These are phyloP conservation scores for Phytophthora ramorum DNA, from an alignment of 352 stramenopile genomes.

Conservation along the genomic window DNA sequence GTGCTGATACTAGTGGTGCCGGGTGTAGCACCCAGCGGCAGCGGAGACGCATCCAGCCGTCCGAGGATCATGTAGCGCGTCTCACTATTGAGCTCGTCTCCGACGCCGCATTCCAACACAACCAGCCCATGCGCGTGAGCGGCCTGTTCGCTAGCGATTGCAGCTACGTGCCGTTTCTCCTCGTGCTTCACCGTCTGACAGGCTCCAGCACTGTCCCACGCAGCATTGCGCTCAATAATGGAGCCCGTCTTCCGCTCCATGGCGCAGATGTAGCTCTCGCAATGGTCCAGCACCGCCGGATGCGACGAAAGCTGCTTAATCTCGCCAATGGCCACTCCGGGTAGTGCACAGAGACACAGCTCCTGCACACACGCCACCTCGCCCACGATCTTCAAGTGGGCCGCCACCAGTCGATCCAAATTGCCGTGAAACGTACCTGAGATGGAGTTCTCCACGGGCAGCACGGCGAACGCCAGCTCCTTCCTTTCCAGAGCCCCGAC, in stretches of 20 bases:
- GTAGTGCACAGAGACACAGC: conserved; percentile 63
- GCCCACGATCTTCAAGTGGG: conserved; percentile 73
- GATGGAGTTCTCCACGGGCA: conserved; percentile 79
- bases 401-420: conserved; percentile 68
- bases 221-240: conserved; percentile 68
- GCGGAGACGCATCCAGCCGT: conserved; percentile 46
- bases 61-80: conserved; percentile 80
- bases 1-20: conserved; percentile 14
- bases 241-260: conserved; percentile 58
- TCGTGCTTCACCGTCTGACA: conserved; percentile 74
- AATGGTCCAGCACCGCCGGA: conserved; percentile 70
- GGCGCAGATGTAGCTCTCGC: conserved; percentile 69
- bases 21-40: conserved; percentile 41
- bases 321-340: conserved; percentile 45
- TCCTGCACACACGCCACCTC: conserved; percentile 76
- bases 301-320: conserved; percentile 69
- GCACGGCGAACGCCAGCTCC: conserved; percentile 63
- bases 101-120: conserved; percentile 64
- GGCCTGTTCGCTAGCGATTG: conserved; percentile 73
- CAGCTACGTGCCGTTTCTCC: conserved; percentile 51
- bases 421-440: conserved; percentile 80
- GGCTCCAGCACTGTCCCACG: conserved; percentile 70
- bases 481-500: conserved; percentile 65
- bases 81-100: conserved; percentile 74
- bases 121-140: conserved; percentile 56